A percentile compares a stretch with the other conserved stretches of the same genome.
Evolutionary conservation across 2,329 filamentous ascomycete genomes (phyloP).

Genomic region (Chrysosporium queenslandicum): DNA sequence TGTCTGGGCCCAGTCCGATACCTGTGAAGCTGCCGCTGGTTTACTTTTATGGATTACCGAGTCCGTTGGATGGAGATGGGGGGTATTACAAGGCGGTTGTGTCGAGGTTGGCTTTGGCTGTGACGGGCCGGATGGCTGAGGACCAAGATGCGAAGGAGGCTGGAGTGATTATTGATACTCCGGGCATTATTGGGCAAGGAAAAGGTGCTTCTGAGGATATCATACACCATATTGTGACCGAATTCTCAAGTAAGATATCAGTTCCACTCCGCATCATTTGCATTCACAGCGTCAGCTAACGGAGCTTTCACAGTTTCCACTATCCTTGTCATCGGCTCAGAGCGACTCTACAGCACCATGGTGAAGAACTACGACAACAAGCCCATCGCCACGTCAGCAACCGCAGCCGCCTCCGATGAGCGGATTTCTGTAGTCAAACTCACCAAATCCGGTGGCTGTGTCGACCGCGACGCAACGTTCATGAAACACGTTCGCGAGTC

Average conservation of each 20-base stretch:
- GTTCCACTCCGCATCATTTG: background rate
- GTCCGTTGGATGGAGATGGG: slow-evolving; percentile 58
- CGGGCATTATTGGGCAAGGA: slow-evolving; percentile 56
- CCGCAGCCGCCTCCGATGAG: slow-evolving; percentile 47
- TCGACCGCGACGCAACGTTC: slow-evolving; percentile 62
- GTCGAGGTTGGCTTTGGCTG: slow-evolving; percentile 66
- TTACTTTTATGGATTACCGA: slow-evolving; percentile 72
- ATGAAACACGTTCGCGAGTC: slow-evolving; percentile 64
- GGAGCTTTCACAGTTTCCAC: slow-evolving; percentile 50
- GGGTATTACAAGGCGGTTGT: slow-evolving; percentile 63
- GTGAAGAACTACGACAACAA: slow-evolving; percentile 54
- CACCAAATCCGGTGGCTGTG: slow-evolving; percentile 76
- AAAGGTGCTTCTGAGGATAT: slow-evolving; percentile 60
- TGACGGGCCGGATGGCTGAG: slow-evolving; percentile 65
- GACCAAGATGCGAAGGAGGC: slow-evolving; percentile 60
- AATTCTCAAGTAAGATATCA: slow-evolving; percentile 50
- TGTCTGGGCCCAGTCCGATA: slow-evolving; percentile 75
- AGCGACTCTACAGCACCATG: slow-evolving; percentile 65
- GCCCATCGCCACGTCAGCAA: slow-evolving; percentile 38
- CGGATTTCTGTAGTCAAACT: slow-evolving; percentile 65
- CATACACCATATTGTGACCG: slow-evolving; percentile 66
- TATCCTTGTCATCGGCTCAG: slow-evolving; percentile 71
- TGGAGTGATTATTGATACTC: slow-evolving; percentile 79
- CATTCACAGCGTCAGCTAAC: background rate
- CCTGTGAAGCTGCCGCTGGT: slow-evolving; percentile 88